A percentile compares a stretch with the other conserved stretches of the same genome.
Conservation (phyloP, 805 yeast species). For the Starmerella stellata region DNA sequence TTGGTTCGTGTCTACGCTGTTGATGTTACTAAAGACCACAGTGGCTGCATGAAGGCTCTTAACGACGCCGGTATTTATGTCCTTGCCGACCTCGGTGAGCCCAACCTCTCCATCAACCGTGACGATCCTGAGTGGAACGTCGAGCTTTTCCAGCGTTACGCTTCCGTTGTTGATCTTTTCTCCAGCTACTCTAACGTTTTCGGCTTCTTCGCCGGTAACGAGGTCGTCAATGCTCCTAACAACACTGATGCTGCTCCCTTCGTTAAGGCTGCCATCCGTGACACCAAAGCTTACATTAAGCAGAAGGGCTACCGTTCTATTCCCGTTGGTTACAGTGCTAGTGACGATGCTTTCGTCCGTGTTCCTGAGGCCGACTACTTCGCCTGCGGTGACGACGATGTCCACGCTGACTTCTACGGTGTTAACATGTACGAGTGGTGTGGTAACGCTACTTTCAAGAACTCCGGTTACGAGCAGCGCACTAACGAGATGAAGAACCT, state of each 20-base stretch:
- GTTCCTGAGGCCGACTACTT: slow-evolving; percentile 66
- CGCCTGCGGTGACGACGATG: slow-evolving; percentile 47
- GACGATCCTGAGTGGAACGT: slow-evolving; percentile 62
- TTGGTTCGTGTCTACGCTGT: slow-evolving; percentile 74
- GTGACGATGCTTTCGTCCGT: slow-evolving; percentile 73
- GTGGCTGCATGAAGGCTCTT: slow-evolving; percentile 55
- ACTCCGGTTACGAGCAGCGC: slow-evolving; percentile 53
- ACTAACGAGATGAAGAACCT: slow-evolving; percentile 56
- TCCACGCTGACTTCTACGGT: slow-evolving; percentile 60
- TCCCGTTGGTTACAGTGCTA: slow-evolving; percentile 89
- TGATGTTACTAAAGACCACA: slow-evolving; percentile 54
- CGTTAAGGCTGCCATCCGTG: slow-evolving; percentile 92
- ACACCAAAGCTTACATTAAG: slow-evolving; percentile 56
- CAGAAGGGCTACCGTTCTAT: slow-evolving; percentile 49
- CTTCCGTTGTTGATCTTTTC: slow-evolving; percentile 63
- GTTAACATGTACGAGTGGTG: slow-evolving; percentile 84
- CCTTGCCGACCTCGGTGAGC: slow-evolving; percentile 77
- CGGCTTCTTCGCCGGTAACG: slow-evolving; percentile 96
- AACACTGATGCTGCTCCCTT: slow-evolving; percentile 84
- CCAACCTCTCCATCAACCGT: slow-evolving; percentile 59
- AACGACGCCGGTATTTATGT: slow-evolving; percentile 81
- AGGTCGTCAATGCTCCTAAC: slow-evolving; percentile 66
- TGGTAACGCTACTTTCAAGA: slow-evolving; percentile 40
- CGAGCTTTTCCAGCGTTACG: slow-evolving; percentile 56
- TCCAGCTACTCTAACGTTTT: slow-evolving; percentile 60